Evolutionary conservation across 2,329 filamentous ascomycete species (phyloP).

Genomic region (Curvularia hawaiiensis): DNA sequence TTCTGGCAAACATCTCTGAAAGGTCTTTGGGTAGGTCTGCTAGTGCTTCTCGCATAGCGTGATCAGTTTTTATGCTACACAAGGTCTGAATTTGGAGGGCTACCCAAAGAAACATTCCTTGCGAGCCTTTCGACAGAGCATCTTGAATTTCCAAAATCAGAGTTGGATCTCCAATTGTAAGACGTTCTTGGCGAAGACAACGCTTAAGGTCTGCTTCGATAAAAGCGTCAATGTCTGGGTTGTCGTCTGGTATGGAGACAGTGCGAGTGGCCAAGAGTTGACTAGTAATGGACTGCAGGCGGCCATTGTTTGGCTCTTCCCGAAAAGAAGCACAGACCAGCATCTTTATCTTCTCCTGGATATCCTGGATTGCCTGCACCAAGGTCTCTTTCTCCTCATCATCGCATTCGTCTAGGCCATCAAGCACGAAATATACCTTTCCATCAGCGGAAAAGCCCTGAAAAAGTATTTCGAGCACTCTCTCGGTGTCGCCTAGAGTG

Average conservation of each 20-base stretch:
- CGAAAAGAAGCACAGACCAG: conserved; percentile 33
- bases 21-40: conserved; percentile 26
- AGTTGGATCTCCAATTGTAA: conserved; percentile 30
- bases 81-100: conserved; percentile 30
- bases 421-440: conserved; percentile 42
- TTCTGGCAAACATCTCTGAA: conserved; percentile 15
- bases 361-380: conserved; percentile 20
- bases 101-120: conserved; percentile 38
- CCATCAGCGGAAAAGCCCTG: conserved; percentile 15
- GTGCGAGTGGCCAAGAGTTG: conserved; percentile 9
- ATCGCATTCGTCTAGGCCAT: conserved; percentile 45
- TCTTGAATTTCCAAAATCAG: conserved; percentile 36
- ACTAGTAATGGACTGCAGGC: conserved; percentile 1
- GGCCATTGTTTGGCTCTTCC: conserved; percentile 22
- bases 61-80: conserved; percentile 46
- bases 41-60: conserved; percentile 39
- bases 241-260: conserved; percentile 28
- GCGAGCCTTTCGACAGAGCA: conserved; percentile 23
- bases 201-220: conserved; percentile 34
- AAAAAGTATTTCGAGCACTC: conserved; percentile 28
- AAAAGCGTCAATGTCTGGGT: conserved; percentile 30
- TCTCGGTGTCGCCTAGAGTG: conserved; percentile 17
- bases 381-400: conserved; percentile 18
- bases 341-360: conserved; percentile 29
- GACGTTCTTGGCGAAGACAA: conserved; percentile 19